Percentiles rank a stretch among this genome's conserved stretches.
Conservation (phyloP, 176 grass and related monocot genomes). For the Elymus sibiricus region DNA sequence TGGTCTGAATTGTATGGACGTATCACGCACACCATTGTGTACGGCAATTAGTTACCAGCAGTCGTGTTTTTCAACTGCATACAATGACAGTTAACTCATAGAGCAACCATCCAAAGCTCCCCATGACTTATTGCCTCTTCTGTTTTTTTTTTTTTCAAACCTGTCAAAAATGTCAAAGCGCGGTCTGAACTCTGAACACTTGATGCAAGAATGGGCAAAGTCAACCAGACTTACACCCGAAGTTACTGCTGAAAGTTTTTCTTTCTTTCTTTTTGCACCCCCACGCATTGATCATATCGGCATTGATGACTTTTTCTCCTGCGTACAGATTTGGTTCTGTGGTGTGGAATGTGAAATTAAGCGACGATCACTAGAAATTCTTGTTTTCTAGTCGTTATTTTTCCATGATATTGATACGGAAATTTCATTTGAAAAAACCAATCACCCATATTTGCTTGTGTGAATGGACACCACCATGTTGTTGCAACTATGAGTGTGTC, state of each 20-base stretch:
- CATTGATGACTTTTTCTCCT: not conserved
- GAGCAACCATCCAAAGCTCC: not conserved
- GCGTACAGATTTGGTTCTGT: not conserved
- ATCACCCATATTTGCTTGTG: too few relatives aligned
- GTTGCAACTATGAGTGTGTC: too few relatives aligned
- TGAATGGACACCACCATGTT: too few relatives aligned
- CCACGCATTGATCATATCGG: not conserved
- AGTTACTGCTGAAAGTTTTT: not conserved
- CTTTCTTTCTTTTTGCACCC: not conserved
- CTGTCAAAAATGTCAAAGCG: not conserved
- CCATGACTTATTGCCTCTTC: not conserved
- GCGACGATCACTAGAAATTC: not conserved
- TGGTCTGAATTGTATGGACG: not conserved
- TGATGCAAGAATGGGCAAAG: not conserved
- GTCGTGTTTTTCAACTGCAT: not conserved
- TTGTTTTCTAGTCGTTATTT: not conserved
- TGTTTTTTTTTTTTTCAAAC: constrained; percentile 24
- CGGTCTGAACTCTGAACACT: not conserved
- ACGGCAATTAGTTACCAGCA: not conserved
- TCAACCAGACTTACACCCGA: constrained; percentile 22
- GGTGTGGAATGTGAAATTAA: not conserved
- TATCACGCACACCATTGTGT: not conserved
- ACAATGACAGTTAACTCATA: not conserved
- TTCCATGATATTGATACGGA: too few relatives aligned
- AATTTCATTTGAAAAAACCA: too few relatives aligned